A percentile compares a stretch with the other conserved stretches of the same genome.
Conservation (phyloP, 495 filamentous ascomycete species). For the Hyphodiscus hymeniophilus region DNA sequence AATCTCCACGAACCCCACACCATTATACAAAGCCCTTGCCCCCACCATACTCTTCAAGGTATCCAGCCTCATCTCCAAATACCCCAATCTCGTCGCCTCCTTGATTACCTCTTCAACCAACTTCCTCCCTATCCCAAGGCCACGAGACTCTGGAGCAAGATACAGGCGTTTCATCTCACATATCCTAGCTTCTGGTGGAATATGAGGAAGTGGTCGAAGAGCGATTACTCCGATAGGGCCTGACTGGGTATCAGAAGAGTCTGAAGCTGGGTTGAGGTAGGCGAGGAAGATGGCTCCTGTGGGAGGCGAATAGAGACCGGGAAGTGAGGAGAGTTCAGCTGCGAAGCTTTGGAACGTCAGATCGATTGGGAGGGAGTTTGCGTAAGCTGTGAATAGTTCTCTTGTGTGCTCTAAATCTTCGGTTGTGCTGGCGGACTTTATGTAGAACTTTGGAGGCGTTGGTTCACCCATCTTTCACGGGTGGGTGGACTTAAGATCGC, state of each 20-base stretch:
- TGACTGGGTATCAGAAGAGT: not conserved
- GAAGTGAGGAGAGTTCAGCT: conserved; percentile 41
- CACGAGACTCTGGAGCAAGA: conserved; percentile 35
- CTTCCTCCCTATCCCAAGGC: conserved; percentile 37
- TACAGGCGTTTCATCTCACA: conserved; percentile 59
- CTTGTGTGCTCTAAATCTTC: conserved; percentile 28
- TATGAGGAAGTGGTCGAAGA: conserved; percentile 23
- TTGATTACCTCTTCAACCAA: conserved; percentile 36
- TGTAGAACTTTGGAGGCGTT: conserved; percentile 6
- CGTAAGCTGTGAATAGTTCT: conserved; percentile 44
- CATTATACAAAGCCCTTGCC: conserved; percentile 41
- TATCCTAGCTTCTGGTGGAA: conserved; percentile 18
- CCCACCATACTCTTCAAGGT: conserved; percentile 47
- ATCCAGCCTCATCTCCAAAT: conserved; percentile 49
- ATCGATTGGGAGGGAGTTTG: conserved; percentile 42
- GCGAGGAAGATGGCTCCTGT: conserved; percentile 42
- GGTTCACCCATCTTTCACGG: not conserved
- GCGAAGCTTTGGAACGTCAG: conserved; percentile 51
- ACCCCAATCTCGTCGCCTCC: conserved; percentile 37
- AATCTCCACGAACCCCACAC: conserved; percentile 45
- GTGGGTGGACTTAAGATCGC: not conserved
- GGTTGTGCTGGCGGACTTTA: conserved; percentile 27
- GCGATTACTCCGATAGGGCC: conserved; percentile 44
- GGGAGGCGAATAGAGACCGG: conserved; percentile 43
- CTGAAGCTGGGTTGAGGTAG: conserved; percentile 8